A percentile compares a stretch with the other conserved stretches of the same genome.
Evolutionary conservation across 148 eudicot species (phyloP).

Genomic region (Camellia japonica): DNA sequence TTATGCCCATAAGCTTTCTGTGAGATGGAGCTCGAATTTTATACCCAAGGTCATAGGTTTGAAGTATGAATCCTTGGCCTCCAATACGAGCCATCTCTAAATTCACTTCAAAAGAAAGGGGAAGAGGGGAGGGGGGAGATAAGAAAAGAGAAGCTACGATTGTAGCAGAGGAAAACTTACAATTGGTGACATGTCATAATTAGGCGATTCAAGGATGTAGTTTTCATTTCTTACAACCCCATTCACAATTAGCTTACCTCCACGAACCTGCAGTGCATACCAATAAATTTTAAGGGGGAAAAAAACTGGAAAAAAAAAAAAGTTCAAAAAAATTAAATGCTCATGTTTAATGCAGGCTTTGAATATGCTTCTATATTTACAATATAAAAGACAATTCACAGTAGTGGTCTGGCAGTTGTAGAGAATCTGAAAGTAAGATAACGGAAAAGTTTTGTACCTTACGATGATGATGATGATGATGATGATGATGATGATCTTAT

Average conservation of each 20-base stretch:
- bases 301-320: background rate
- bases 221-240: slow-evolving; percentile 67
- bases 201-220: slow-evolving; percentile 69
- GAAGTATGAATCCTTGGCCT: background rate
- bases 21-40: background rate
- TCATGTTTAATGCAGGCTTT: background rate
- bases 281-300: background rate
- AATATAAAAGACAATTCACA: background rate
- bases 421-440: background rate
- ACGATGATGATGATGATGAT: background rate
- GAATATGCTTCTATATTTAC: background rate
- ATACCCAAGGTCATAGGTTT: background rate
- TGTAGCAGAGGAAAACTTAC: slow-evolving; percentile 39
- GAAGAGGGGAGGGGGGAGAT: no score
- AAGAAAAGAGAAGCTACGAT: background rate
- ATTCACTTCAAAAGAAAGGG: background rate
- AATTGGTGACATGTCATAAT: slow-evolving; percentile 72
- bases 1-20: background rate
- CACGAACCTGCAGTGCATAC: slow-evolving; percentile 56
- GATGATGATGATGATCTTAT: background rate
- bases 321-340: background rate
- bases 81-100: background rate
- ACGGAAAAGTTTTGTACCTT: background rate
- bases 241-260: slow-evolving; percentile 83
- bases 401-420: background rate